Conservation (phyloP, 2,329 filamentous ascomycete species). For the Cladosporium sp. region DNA sequence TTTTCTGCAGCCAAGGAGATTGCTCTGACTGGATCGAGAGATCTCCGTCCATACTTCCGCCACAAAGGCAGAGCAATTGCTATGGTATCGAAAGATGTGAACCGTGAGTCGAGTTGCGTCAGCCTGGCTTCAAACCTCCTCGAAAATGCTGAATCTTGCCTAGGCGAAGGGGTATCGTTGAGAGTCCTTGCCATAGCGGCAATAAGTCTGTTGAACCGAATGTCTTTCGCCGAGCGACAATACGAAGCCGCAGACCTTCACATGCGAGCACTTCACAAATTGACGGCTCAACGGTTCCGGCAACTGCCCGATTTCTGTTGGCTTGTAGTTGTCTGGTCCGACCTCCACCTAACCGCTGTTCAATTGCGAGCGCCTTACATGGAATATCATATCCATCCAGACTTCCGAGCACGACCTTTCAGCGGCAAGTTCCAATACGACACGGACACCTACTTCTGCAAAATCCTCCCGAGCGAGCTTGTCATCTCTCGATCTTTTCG, state of each 20-base stretch:
- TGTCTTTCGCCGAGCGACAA: not conserved
- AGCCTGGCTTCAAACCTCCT: not conserved
- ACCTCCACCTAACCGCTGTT: not conserved
- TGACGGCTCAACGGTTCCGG: not conserved
- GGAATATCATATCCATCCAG: not conserved
- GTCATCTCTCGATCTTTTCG: not conserved
- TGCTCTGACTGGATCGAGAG: not conserved
- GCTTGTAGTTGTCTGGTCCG: not conserved
- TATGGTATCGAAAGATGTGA: not conserved
- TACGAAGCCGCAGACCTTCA: not conserved
- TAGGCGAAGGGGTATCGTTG: not conserved
- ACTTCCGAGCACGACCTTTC: not conserved
- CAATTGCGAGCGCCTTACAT: not conserved
- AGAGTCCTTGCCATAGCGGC: not conserved
- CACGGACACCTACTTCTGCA: not conserved
- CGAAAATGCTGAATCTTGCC: not conserved
- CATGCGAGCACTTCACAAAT: not conserved
- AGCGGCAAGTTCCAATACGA: not conserved
- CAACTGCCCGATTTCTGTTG: not conserved
- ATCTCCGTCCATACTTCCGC: not conserved
- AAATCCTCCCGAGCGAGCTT: not conserved
- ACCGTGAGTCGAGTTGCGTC: not conserved
- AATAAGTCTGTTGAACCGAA: not conserved
- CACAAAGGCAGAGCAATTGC: not conserved
- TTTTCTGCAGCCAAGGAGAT: not conserved